Conservation (phyloP, 192 early-diverging fungal species). For the Backusella circina region DNA sequence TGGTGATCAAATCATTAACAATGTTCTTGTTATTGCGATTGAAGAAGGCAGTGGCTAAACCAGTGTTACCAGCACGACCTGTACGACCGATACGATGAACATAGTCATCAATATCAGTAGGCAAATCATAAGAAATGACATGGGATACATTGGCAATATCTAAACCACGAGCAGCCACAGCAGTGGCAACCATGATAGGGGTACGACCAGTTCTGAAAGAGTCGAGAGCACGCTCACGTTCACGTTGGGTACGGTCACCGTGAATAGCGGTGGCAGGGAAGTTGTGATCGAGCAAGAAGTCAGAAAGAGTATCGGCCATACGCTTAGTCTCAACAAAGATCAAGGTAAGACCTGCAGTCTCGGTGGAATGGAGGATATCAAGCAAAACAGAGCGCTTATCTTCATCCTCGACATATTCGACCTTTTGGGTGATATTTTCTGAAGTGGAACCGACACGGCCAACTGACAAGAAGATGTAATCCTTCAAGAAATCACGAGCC, state of each 20-base stretch:
- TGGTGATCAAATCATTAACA: conserved; percentile 78
- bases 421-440: conserved; percentile 93
- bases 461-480: conserved; percentile 87
- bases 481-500: conserved; percentile 77
- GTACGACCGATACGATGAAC: conserved; percentile 89
- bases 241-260: conserved; percentile 63
- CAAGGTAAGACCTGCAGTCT: conserved; percentile 72
- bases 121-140: conserved; percentile 85
- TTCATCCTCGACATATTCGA: conserved; percentile 92
- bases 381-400: conserved; percentile 92
- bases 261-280: conserved; percentile 79
- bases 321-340: conserved; percentile 99
- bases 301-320: conserved; percentile 87
- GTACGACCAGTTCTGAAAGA: conserved; percentile 57
- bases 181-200: conserved; percentile 84
- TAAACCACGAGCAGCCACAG: conserved; percentile 85
- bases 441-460: conserved; percentile 95
- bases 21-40: conserved; percentile 85
- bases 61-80: conserved; percentile 95
- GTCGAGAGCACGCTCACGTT: conserved; percentile 65
- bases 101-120: conserved; percentile 80
- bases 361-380: conserved; percentile 69
- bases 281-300: conserved; percentile 72
- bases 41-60: conserved; percentile 93
- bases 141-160: conserved; percentile 87